Evolutionary conservation across 805 yeast genomes (phyloP).

Genomic region (Yamadazyma laniorum): DNA sequence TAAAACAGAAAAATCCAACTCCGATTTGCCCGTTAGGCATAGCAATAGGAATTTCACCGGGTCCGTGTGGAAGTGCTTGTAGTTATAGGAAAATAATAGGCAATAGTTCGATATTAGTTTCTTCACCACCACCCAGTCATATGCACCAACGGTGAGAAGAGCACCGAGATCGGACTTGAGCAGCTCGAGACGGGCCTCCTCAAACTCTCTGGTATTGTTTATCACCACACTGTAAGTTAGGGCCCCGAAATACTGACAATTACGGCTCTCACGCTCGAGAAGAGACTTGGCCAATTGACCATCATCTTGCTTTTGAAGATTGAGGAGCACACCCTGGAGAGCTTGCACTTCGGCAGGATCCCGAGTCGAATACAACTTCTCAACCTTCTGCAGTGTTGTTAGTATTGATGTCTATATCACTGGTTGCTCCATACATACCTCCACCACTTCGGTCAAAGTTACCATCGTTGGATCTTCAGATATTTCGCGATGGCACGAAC

Average conservation of each 20-base stretch:
- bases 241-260: constrained; percentile 77
- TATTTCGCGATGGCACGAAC: too few species aligned
- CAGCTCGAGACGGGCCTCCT: not conserved
- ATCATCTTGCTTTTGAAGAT: constrained; percentile 51
- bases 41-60: constrained; percentile 31
- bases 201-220: constrained; percentile 25
- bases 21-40: not conserved
- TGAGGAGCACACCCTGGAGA: constrained; percentile 57
- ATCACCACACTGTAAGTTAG: constrained; percentile 69
- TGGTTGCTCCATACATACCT: constrained; percentile 8
- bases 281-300: constrained; percentile 60
- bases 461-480: too few species aligned
- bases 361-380: constrained; percentile 42
- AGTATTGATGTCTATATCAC: not conserved
- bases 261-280: constrained; percentile 39
- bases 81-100: constrained; percentile 43
- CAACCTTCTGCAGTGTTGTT: constrained; percentile 29
- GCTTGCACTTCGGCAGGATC: constrained; percentile 37
- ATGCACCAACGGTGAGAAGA: not conserved
- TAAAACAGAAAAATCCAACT: constrained; percentile 5
- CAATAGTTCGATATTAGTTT: constrained; percentile 59
- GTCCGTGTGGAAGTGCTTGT: constrained; percentile 31
- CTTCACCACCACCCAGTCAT: constrained; percentile 42
- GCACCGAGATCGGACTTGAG: constrained; percentile 3
- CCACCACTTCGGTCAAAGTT: constrained; percentile 1